These are phyloP conservation scores for Plasmodium relictum DNA, from an alignment of 169 alveolate species.

Conservation along the genomic window DNA sequence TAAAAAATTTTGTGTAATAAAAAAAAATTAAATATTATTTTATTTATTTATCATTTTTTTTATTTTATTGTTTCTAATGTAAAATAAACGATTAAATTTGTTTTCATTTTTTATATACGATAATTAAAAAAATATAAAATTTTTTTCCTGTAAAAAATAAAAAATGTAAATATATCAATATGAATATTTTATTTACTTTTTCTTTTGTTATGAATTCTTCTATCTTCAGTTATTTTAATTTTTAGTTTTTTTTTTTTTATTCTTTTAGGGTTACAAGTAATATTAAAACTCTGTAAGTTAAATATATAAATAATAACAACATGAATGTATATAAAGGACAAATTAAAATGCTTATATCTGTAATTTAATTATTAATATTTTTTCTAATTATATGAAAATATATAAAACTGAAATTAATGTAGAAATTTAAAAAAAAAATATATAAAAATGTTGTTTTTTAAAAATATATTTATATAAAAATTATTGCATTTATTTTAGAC, in stretches of 20 bases:
- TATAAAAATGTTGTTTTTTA: not conserved
- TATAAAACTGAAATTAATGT: not conserved
- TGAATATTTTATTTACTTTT: not conserved
- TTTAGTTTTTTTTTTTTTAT: constrained; percentile 18
- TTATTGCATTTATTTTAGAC: constrained; percentile 22
- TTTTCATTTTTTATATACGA: constrained; percentile 25
- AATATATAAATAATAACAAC: not conserved
- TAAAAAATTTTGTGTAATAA: constrained; percentile 9
- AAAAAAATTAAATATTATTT: not conserved
- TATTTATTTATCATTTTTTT: constrained; percentile 3
- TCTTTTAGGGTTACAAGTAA: constrained; percentile 10
- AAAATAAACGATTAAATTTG: constrained; percentile 5
- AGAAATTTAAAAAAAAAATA: not conserved
- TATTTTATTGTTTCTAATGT: constrained; percentile 32
- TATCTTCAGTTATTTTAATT: constrained; percentile 32
- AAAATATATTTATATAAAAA: not conserved
- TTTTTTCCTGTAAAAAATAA: not conserved
- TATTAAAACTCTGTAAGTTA: constrained; percentile 16
- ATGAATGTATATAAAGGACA: no score
- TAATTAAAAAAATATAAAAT: constrained; percentile 9
- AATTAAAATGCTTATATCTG: not conserved
- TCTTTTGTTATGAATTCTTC: constrained; percentile 24
- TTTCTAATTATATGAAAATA: no score
- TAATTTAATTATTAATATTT: no score
- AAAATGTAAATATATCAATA: constrained; percentile 17